These are phyloP conservation scores for Wickerhamomyces hampshirensis DNA, from an alignment of 805 yeast genomes.

Conservation along the genomic window DNA sequence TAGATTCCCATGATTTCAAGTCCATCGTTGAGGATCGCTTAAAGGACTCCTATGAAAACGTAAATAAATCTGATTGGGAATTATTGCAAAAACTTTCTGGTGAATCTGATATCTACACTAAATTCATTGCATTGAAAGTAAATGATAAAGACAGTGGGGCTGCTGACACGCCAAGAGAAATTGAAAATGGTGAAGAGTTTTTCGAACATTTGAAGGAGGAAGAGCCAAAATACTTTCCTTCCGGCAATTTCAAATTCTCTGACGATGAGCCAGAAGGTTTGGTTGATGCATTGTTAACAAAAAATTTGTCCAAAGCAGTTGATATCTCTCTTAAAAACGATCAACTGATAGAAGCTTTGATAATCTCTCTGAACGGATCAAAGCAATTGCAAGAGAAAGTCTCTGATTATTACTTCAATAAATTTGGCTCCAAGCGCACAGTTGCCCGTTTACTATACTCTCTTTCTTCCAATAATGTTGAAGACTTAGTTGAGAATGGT, in stretches of 20 bases:
- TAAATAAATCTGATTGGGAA: conserved; percentile 60
- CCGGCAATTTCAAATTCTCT: conserved; percentile 46
- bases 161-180: conserved; percentile 15
- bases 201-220: conserved; percentile 30
- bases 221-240: conserved; percentile 34
- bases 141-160: conserved; percentile 26
- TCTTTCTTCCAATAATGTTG: conserved; percentile 47
- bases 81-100: conserved; percentile 54
- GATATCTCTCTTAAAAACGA: conserved; percentile 58
- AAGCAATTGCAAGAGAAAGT: conserved; percentile 63
- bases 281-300: conserved; percentile 49
- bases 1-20: conserved; percentile 49
- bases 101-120: conserved; percentile 44
- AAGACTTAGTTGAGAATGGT: conserved; percentile 73
- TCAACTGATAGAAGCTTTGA: conserved; percentile 70
- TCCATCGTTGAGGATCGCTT: conserved; percentile 53
- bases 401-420: conserved; percentile 62
- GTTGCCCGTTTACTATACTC: conserved; percentile 73
- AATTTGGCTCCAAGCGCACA: conserved; percentile 41
- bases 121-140: conserved; percentile 31
- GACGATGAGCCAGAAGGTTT: conserved; percentile 40
- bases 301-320: conserved; percentile 64
- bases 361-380: conserved; percentile 68
- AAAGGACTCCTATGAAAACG: conserved; percentile 32
- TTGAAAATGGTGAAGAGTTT: conserved; percentile 30